phyloP scores from a whole-genome alignment of 345 rosid genomes.

The Dipteronia dyeriana region DNA sequence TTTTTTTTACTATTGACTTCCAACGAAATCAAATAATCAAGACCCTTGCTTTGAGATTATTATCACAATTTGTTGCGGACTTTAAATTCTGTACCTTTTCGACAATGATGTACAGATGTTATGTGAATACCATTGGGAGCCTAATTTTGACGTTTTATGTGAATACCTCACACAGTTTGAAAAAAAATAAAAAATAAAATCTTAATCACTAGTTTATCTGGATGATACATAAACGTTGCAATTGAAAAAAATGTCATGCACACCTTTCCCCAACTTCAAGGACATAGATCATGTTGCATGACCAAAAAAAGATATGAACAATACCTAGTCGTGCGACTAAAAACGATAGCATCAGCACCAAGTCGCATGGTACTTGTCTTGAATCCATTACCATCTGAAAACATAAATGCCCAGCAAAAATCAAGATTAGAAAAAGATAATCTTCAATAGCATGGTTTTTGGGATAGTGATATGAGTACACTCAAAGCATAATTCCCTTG shows the following conservation, averaged over 20 bases:
- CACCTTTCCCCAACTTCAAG: background rate
- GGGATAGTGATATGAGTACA: background rate
- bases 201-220: background rate
- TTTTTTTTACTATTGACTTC: background rate
- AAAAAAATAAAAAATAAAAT: background rate
- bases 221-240: background rate
- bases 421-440: constrained; percentile 3
- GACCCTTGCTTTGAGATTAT: background rate
- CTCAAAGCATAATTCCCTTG: background rate
- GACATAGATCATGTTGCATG: constrained; percentile 5
- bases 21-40: background rate
- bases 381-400: constrained; percentile 97
- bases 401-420: constrained; percentile 17
- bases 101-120: background rate
- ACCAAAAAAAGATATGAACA: background rate
- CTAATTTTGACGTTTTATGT: background rate
- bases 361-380: constrained; percentile 97
- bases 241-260: background rate
- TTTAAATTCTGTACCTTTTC: background rate
- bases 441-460: background rate
- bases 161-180: background rate
- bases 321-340: constrained; percentile 73
- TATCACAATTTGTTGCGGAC: background rate
- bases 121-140: background rate
- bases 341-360: constrained; percentile 92